Evolutionary conservation across 2,329 filamentous ascomycete species (phyloP), one percentile per base, ranked within the genome.

Genomic region (Venturia oleaginea): DNA sequence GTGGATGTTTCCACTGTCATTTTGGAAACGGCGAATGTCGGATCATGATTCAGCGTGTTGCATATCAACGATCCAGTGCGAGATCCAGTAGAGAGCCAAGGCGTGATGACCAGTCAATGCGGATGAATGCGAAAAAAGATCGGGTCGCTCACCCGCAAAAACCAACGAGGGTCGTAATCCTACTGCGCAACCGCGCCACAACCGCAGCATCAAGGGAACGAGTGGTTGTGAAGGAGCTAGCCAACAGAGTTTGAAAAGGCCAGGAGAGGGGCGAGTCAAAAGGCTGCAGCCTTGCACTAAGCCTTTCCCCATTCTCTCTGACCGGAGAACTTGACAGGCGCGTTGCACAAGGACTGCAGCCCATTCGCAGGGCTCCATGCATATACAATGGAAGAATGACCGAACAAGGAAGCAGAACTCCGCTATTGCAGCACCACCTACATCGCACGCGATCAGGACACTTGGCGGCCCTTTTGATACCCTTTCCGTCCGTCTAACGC

Each of bases 301-400:
- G 51, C 51, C 51, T 34, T 57, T 57, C 30, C 2, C 19, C 4
- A 57, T 34, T 17, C 30, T 34, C 30, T 5, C 24, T 57, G 51
- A 57, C 51, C 51, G 51, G 51, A 34, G 34, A 32, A 57, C 34
- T 30, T 57, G 51, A 57, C 51, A 57, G 51, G 34, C 27, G 51
- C 30, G 27, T n/a, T 34, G 27, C 27, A 32, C 51, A 34, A n/a
- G 19, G 22, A 10, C 10, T 27, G 24, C 46, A 51, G 22, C 22
- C 22, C 46, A 32, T 34, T 34, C 30, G 51, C 51, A 57, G 51
- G 27, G 27, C 17, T 34, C 43, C 46, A 51, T 57, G 27, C 51
- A 57, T 54, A 54, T 30, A 54, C 24, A 11, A 54, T 27, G 48
- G 24, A 54, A 30, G 22, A 54, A 27, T 54, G 48, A 30, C 48